Evolutionary conservation across 495 filamentous ascomycete genomes (phyloP).

Genomic region (Podospora sp.): DNA sequence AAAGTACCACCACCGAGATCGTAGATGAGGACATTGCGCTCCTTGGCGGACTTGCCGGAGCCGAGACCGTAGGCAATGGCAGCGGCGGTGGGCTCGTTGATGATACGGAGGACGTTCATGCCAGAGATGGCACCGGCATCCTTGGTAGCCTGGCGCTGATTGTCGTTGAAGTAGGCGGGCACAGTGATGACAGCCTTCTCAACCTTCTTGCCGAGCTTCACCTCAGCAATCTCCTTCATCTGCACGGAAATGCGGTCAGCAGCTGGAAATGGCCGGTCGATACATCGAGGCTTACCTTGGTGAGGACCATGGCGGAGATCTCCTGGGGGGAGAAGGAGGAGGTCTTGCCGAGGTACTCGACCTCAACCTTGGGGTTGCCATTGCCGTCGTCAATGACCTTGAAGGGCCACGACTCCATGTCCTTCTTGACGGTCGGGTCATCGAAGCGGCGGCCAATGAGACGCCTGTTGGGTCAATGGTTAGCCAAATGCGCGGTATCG

Average conservation of each 20-base stretch:
- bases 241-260: slow-evolving; percentile 36
- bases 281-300: slow-evolving; percentile 61
- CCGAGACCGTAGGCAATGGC: slow-evolving; percentile 98
- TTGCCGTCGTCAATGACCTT: slow-evolving; percentile 82
- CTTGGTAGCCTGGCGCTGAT: slow-evolving; percentile 98
- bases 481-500: slow-evolving; percentile 23
- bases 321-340: slow-evolving; percentile 98
- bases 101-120: slow-evolving; percentile 98
- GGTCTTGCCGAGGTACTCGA: slow-evolving; percentile 91
- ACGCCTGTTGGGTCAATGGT: slow-evolving; percentile 57
- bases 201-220: slow-evolving; percentile 93
- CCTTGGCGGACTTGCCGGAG: slow-evolving; percentile 87
- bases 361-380: slow-evolving; percentile 88
- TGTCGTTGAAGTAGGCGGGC: slow-evolving; percentile 99
- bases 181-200: slow-evolving; percentile 99
- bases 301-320: slow-evolving; percentile 93
- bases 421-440: slow-evolving; percentile 96
- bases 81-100: slow-evolving; percentile 98
- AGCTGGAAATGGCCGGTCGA: neutral
- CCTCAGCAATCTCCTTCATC: slow-evolving; percentile 98
- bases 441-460: slow-evolving; percentile 93
- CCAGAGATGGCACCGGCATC: slow-evolving; percentile 97
- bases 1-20: slow-evolving; percentile 99
- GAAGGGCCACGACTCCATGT: slow-evolving; percentile 98
- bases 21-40: slow-evolving; percentile 99